Conservation (phyloP, 768 basidiomycete species). For the Termitomyces sp. region DNA sequence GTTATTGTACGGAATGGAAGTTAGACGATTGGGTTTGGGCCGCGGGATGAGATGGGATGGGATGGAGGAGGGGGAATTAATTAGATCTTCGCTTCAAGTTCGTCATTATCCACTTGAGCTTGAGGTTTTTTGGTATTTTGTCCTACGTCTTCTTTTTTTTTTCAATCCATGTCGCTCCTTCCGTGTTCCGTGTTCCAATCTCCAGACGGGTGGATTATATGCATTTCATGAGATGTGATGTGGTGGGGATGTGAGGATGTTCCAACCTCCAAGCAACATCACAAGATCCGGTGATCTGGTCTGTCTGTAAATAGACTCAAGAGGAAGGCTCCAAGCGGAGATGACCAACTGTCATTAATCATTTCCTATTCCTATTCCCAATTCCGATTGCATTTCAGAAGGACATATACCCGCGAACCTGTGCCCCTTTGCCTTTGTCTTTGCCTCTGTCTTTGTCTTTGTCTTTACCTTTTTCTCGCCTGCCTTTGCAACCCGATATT, state of each 20-base stretch:
- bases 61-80: too few species aligned
- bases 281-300: not conserved
- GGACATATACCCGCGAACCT: constrained; percentile 1
- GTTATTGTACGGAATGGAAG: not conserved
- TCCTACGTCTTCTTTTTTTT: not conserved
- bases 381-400: not conserved
- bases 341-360: not conserved
- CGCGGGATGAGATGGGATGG: too few species aligned
- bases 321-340: too few species aligned
- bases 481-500: not conserved
- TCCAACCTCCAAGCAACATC: too few species aligned
- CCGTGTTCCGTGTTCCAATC: not conserved
- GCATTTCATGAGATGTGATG: too few species aligned
- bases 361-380: too few species aligned
- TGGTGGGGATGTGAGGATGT: not conserved
- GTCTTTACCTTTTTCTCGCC: too few species aligned
- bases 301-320: too few species aligned
- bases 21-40: not conserved
- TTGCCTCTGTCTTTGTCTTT: too few species aligned
- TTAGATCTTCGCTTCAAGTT: not conserved
- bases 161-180: not conserved
- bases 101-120: not conserved
- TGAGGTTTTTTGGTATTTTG: too few species aligned
- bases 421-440: not conserved
- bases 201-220: too few species aligned